A percentile compares a stretch with the other conserved stretches of the same genome.
Conservation (phyloP, 257 asterid genomes). For the Mitragyna speciosa region DNA sequence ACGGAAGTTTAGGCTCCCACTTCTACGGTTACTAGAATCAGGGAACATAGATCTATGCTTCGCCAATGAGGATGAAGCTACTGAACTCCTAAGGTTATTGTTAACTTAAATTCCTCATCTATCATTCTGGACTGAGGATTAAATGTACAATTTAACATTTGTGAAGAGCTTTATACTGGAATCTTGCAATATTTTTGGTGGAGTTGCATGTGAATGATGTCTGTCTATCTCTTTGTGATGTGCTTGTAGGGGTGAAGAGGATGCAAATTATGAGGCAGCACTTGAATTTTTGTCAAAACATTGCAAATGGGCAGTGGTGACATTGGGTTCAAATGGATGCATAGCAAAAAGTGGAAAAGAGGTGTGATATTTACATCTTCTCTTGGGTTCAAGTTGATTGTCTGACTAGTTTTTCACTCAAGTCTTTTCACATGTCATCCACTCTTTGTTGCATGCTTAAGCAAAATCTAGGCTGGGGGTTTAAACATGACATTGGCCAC, state of each 20-base stretch:
- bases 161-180: background rate
- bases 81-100: conserved; percentile 70
- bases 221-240: background rate
- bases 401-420: background rate
- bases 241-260: conserved; percentile 55
- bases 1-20: conserved; percentile 69
- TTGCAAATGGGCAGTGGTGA: conserved; percentile 95
- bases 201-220: background rate
- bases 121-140: conserved; percentile 8
- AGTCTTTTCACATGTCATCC: background rate
- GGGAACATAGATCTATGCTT: conserved; percentile 91
- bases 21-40: conserved; percentile 71
- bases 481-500: conserved; percentile 1
- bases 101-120: conserved; percentile 11
- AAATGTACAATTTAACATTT: background rate
- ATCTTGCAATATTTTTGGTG: conserved; percentile 1
- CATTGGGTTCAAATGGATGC: conserved; percentile 87
- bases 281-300: conserved; percentile 69
- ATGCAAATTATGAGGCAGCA: conserved; percentile 60
- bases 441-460: background rate
- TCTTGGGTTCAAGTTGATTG: too few species aligned
- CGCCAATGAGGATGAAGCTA: conserved; percentile 98
- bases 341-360: conserved; percentile 80
- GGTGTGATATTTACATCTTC: conserved; percentile 33
- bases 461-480: too few species aligned